phyloP scores from a whole-genome alignment of 2,329 filamentous ascomycete genomes.

The Colletotrichum melonis region DNA sequence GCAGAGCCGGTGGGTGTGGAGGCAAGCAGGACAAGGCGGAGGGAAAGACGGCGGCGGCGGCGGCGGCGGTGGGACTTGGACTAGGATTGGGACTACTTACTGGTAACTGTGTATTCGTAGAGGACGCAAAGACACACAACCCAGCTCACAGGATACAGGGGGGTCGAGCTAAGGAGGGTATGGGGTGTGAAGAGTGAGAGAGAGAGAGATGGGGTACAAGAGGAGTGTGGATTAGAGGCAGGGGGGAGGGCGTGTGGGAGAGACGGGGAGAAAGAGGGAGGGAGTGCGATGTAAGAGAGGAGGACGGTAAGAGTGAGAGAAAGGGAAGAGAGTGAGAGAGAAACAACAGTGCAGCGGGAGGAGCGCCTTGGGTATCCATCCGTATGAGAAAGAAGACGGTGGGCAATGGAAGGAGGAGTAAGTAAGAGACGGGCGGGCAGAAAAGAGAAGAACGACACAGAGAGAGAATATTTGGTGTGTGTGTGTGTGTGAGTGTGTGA shows the following conservation, averaged over 20 bases:
- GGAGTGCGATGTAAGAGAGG: neutral
- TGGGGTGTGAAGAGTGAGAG: neutral
- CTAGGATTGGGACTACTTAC: neutral
- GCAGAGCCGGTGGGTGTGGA: conserved; percentile 23
- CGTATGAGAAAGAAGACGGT: neutral
- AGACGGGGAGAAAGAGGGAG: conserved; percentile 4
- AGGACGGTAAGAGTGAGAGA: neutral
- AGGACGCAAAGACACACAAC: conserved; percentile 28
- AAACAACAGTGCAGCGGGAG: neutral
- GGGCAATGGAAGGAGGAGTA: neutral
- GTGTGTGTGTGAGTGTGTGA: neutral
- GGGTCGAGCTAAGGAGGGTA: neutral
- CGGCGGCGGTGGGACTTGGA: conserved; percentile 18
- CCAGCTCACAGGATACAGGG: conserved; percentile 15
- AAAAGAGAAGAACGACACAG: neutral
- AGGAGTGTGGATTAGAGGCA: neutral
- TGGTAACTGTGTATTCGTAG: neutral
- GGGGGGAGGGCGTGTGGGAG: neutral
- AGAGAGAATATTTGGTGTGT: neutral
- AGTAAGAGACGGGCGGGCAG: neutral
- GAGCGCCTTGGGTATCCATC: neutral
- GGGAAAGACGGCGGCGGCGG: conserved; percentile 15
- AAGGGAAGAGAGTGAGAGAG: conserved; percentile 7
- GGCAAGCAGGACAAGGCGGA: conserved; percentile 4
- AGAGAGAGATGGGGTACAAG: neutral